Base-by-base conservation (phyloP, 2,329 filamentous ascomycete genomes). In the Magnaporthiopsis rhizophila region DNA sequence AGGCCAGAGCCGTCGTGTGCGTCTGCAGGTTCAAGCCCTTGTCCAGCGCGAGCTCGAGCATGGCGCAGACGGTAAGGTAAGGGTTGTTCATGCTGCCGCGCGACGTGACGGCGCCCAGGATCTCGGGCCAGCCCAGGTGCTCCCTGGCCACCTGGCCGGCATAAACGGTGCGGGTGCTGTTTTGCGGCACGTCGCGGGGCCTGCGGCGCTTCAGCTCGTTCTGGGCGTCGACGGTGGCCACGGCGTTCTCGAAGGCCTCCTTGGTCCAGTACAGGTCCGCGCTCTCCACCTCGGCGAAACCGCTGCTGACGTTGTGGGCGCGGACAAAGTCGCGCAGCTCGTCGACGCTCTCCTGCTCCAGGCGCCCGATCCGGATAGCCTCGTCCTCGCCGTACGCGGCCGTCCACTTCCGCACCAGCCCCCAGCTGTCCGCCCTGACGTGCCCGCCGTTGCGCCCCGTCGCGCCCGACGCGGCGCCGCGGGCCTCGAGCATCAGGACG, bases 291-390 rank as follows among this genome's bases (percentile, higher is more conserved):
- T 76, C 72, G 24, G 78, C 72, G 34, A 76, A 78, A 68, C 81
- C 79, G 0, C 53, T 58, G 62, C 34, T 56, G 50, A 36, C n/a
- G 50, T 36, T 36, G 67, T 91, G 86, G 67, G 87, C 78, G 12
- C 81, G 81, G 32, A 97, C 89, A 77, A 97, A 97, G 1, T 83
- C 81, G 7, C 28, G 30, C n/a, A 63, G 24, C 15, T 63, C 62
- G 30, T 58, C 21, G 21, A 59, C 62, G 50, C 26, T 58, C 50
- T 58, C 50, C 62, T 63, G 38, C 56, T 63, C 62, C 38, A 63
- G 32, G 38, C 24, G 32, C 7, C 28, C 62, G 50, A 63, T 7
- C 15, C 13, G 24, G 30, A 63, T 21, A 11, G 62, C 62, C 50
- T 63, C 50, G 21, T 63, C 62, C 56, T 58, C 62, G 53, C 62